A percentile compares a stretch with the other conserved stretches of the same genome.
Conservation (phyloP, 257 asterid species). For the Cruciata laevipes region DNA sequence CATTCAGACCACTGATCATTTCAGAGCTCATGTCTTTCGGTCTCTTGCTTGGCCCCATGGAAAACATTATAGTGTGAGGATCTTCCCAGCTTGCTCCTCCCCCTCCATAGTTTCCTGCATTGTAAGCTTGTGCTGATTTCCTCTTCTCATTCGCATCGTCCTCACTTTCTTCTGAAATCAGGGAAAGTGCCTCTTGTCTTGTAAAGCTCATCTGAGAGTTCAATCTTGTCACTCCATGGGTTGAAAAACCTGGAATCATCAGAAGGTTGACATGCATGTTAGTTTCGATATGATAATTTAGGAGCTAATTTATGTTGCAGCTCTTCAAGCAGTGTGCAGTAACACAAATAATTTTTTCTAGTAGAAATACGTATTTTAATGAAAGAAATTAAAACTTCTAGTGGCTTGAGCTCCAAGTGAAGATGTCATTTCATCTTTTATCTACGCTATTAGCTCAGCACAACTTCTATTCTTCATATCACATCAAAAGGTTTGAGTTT, state of each 20-base stretch:
- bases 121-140: conserved; percentile 31
- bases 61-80: conserved; percentile 36
- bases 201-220: conserved; percentile 72
- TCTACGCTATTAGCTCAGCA: background rate
- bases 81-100: conserved; percentile 58
- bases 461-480: background rate
- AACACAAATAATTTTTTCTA: background rate
- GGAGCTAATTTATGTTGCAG: background rate
- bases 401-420: background rate
- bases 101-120: conserved; percentile 32
- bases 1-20: conserved; percentile 21
- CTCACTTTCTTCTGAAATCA: conserved; percentile 49
- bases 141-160: conserved; percentile 25
- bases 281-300: background rate
- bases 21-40: conserved; percentile 27
- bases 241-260: conserved; percentile 46
- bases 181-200: conserved; percentile 52
- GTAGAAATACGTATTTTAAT: background rate
- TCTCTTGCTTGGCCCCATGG: conserved; percentile 38
- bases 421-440: background rate
- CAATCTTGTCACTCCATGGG: conserved; percentile 44
- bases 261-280: background rate
- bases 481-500: background rate
- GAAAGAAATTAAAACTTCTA: background rate
- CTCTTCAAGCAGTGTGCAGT: background rate